Evolutionary conservation across 371 early-diverging fungal genomes (phyloP).

Genomic region (Caulochytrium protostelioides): DNA sequence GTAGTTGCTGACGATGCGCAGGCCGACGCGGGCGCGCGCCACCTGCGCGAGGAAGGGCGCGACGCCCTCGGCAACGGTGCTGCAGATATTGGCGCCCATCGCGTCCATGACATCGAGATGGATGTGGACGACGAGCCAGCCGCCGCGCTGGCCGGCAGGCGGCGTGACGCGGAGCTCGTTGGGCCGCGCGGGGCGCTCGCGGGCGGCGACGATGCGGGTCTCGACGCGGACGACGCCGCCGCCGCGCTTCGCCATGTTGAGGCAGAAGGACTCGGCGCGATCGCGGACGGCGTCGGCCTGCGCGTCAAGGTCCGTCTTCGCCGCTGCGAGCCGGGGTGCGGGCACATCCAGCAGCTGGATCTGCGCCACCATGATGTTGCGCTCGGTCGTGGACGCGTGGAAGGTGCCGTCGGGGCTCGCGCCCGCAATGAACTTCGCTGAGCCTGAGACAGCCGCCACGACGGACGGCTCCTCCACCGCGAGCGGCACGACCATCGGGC

Average conservation of each 20-base stretch:
- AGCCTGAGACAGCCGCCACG: conserved; percentile 44
- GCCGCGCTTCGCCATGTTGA: conserved; percentile 34
- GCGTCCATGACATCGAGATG: conserved; percentile 47
- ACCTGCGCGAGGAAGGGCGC: conserved; percentile 24
- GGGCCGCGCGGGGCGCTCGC: conserved; percentile 3
- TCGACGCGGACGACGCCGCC: conserved; percentile 36
- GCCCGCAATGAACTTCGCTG: conserved; percentile 34
- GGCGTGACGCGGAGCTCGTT: not conserved
- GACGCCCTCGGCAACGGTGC: conserved; percentile 37
- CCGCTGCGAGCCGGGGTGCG: conserved; percentile 5
- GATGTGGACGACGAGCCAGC: conserved; percentile 40
- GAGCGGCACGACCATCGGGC: conserved; percentile 36
- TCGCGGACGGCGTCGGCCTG: conserved; percentile 12
- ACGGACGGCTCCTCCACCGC: conserved; percentile 55
- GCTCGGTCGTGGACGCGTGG: conserved; percentile 23
- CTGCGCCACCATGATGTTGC: conserved; percentile 40
- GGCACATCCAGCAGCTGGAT: conserved; percentile 29
- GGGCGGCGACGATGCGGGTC: conserved; percentile 13
- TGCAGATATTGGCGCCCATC: conserved; percentile 47
- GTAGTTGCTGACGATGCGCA: conserved; percentile 38
- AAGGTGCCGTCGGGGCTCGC: conserved; percentile 18
- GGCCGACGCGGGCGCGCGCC: conserved; percentile 27
- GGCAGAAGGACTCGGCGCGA: conserved; percentile 32
- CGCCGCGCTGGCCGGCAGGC: not conserved
- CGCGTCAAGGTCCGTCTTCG: conserved; percentile 2